Evolutionary conservation across 2,329 filamentous ascomycete genomes (phyloP).

Genomic region (Sporothrix pseudoabietina): DNA sequence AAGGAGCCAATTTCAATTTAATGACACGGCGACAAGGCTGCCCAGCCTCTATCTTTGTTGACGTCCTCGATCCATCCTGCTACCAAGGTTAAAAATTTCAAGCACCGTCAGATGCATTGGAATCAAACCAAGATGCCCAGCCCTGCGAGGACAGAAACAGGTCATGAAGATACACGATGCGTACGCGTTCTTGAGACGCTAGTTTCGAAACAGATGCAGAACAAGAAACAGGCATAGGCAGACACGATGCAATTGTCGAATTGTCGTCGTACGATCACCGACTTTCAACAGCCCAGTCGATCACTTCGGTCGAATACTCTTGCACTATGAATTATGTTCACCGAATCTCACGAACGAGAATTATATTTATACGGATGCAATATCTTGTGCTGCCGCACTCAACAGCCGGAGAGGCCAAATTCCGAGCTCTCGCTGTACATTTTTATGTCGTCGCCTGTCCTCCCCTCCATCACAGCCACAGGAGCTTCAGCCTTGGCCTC

Average conservation of each 20-base stretch:
- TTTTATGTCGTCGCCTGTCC: neutral
- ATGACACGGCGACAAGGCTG: neutral
- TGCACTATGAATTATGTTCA: neutral
- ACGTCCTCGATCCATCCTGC: neutral
- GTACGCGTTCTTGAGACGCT: neutral
- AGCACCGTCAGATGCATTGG: constrained; percentile 14
- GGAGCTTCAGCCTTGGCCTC: constrained; percentile 8
- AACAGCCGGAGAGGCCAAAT: neutral
- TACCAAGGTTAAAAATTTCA: neutral
- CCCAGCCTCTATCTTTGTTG: constrained; percentile 6
- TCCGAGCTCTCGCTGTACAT: neutral
- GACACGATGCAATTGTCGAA: neutral
- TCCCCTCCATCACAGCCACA: neutral
- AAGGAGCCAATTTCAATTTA: neutral
- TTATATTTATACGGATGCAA: neutral
- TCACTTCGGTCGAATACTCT: neutral
- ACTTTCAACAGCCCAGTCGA: neutral
- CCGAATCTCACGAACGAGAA: neutral
- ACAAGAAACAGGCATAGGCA: neutral
- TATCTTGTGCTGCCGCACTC: neutral
- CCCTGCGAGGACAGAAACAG: neutral
- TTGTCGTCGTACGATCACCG: neutral
- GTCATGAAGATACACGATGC: neutral
- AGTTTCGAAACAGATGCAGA: neutral
- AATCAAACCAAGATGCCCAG: neutral